Conservation (phyloP, 306 rosid species). For the Sicyos baderoa region DNA sequence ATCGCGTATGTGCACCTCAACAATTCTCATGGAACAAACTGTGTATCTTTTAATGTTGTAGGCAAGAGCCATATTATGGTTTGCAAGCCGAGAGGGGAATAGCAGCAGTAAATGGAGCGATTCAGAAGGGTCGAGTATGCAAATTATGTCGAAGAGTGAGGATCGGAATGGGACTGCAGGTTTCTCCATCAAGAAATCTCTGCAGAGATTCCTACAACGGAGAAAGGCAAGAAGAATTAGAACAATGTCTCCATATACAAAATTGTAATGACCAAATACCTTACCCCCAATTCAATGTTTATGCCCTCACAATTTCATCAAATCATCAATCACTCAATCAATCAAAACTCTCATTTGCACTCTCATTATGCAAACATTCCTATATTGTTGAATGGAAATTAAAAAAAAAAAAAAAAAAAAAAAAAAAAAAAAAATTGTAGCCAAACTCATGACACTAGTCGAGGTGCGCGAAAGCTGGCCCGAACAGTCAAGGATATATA, state of each 20-base stretch:
- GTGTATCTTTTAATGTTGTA: neutral
- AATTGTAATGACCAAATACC: neutral
- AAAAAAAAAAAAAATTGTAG: too few relatives aligned
- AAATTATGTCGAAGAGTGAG: neutral
- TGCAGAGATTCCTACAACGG: conserved; percentile 14
- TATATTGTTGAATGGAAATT: neutral
- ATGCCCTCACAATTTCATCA: neutral
- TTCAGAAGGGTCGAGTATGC: neutral
- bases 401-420: too few relatives aligned
- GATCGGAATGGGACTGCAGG: neutral
- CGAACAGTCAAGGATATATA: too few relatives aligned
- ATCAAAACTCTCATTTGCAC: neutral
- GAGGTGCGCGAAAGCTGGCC: too few relatives aligned
- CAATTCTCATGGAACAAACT: too few relatives aligned
- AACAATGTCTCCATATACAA: conserved; percentile 13
- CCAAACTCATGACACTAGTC: too few relatives aligned
- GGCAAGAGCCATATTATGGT: conserved; percentile 10
- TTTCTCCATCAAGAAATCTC: conserved; percentile 20
- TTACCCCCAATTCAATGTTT: neutral
- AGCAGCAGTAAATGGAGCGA: neutral
- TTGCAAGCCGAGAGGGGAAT: conserved; percentile 5
- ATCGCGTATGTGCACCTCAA: too few relatives aligned
- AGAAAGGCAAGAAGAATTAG: conserved; percentile 12
- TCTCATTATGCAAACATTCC: neutral
- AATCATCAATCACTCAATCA: neutral